Evolutionary conservation across 2,329 filamentous ascomycete species (phyloP).

Genomic region (Pseudofabraea citricarpa): DNA sequence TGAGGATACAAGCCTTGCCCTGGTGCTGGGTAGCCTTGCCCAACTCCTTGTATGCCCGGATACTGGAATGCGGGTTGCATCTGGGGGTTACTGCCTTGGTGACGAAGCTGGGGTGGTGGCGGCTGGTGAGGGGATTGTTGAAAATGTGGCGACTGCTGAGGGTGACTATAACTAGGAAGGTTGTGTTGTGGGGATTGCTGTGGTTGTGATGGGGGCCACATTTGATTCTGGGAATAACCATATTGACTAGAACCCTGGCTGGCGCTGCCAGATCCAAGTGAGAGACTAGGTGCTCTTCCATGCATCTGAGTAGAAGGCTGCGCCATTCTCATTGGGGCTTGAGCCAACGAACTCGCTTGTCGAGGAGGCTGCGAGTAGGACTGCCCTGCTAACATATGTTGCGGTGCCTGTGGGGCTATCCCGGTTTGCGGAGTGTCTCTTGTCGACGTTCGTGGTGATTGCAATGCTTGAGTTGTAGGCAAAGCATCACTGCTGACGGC

Average conservation of each 20-base stretch:
- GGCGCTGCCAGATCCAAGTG: conserved; percentile 49
- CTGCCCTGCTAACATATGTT: conserved; percentile 41
- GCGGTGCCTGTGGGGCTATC: conserved; percentile 35
- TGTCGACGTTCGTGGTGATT: conserved; percentile 53
- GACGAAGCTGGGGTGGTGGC: conserved; percentile 56
- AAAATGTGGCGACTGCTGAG: conserved; percentile 30
- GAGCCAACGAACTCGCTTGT: conserved; percentile 65
- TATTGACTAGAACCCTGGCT: conserved; percentile 43
- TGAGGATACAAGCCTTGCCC: conserved; percentile 55
- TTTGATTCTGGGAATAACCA: conserved; percentile 57
- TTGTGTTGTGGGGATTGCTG: conserved; percentile 58
- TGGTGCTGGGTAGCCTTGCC: conserved; percentile 51
- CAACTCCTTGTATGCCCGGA: conserved; percentile 56
- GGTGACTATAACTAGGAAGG: conserved; percentile 48
- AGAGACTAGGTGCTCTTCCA: conserved; percentile 58
- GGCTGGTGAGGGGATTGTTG: conserved; percentile 48
- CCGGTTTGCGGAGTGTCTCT: conserved; percentile 50
- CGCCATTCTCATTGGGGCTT: conserved; percentile 69
- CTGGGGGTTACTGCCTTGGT: conserved; percentile 47
- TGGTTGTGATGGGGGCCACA: conserved; percentile 59
- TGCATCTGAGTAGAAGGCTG: conserved; percentile 54
- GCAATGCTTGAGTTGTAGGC: conserved; percentile 49
- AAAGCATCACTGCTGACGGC: conserved; percentile 35
- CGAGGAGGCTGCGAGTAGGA: conserved; percentile 70
- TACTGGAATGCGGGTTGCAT: conserved; percentile 58